These are phyloP conservation scores for Kluyveromyces sp. DNA, from an alignment of 1,139 yeast genomes.

Conservation along the genomic window DNA sequence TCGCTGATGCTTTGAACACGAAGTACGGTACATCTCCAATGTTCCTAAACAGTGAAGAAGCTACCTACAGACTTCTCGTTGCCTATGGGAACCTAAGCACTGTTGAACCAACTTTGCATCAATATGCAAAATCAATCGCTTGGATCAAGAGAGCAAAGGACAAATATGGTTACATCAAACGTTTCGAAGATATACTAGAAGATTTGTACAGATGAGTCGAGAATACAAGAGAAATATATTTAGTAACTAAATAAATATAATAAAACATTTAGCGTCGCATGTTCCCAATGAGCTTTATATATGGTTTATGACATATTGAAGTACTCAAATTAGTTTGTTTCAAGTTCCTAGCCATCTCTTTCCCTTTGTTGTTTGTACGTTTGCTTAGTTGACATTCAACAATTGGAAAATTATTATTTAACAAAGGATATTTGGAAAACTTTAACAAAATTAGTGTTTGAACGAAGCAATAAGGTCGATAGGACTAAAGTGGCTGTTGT, in stretches of 20 bases:
- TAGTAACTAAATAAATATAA: not conserved
- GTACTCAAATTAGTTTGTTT: too few relatives aligned
- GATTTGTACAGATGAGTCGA: conserved; percentile 10
- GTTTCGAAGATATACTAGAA: conserved; percentile 20
- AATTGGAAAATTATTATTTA: too few relatives aligned
- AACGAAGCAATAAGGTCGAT: too few relatives aligned
- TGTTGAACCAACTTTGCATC: conserved; percentile 26
- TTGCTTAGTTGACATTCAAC: too few relatives aligned
- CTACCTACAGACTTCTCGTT: conserved; percentile 47
- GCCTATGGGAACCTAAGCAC: conserved; percentile 44
- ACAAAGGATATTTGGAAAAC: too few relatives aligned
- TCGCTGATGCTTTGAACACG: conserved; percentile 26
- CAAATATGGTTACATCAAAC: conserved; percentile 13
- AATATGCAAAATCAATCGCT: conserved; percentile 24
- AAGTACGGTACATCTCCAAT: conserved; percentile 25
- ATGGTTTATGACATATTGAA: too few relatives aligned
- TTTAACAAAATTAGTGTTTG: too few relatives aligned
- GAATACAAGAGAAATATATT: not conserved
- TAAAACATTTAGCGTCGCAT: too few relatives aligned
- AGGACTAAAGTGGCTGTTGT: too few relatives aligned
- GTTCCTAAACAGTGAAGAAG: conserved; percentile 37
- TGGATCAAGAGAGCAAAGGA: conserved; percentile 24
- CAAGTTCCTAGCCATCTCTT: too few relatives aligned
- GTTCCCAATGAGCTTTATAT: too few relatives aligned
- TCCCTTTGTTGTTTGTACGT: too few relatives aligned